Base-by-base conservation (phyloP, 73 alveolate genomes). In the Paramecium primaurelia region DNA sequence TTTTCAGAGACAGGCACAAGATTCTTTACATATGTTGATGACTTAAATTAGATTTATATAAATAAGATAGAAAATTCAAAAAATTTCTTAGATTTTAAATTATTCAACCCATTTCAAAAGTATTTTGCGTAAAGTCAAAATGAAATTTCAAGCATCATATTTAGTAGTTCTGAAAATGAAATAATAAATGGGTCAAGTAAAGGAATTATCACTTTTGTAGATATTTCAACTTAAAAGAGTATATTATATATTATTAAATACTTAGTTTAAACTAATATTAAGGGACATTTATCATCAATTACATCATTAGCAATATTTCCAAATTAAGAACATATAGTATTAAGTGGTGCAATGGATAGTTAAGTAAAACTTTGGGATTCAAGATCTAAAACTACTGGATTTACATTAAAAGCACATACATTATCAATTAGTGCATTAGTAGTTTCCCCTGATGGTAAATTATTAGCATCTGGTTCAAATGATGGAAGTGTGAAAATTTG, bases 401-500 rank as follows among this genome's bases (percentile, higher is more conserved):
- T 64, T 64, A 64, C 47, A 9, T 30, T 64, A 30, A 64, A 26
- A 64, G 83, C 49, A 18, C 60, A 71, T 42, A 14, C 22, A n/a
- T n/a, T 30, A 34, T n/a, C 86, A 71, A 18, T 71, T 16, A 14
- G 60, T 36, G 59, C 86, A 4, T 71, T 71, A 37, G 86, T 42
- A 71, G 64, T 77, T 0, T 88, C 94, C 5, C 92, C 94, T 32
- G 94, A 88, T 71, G 59, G 84, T 28, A 88, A 71, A 45, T 38
- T 88, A 58, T 58, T 88, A 14, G 94, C 93, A 20, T 88, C 93
- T 38, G 93, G 93, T 37, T 75, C 90, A 28, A 37, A 75, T 38
- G 93, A 88, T 69, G 86, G 93, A 14, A 69, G 36, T 34, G 93
- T 88, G 8, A 88, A 80, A 80, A 58, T 88, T 25, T 88, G 93